Conservation (phyloP, 208 protist genomes). For the Leishmania gerbilli region DNA sequence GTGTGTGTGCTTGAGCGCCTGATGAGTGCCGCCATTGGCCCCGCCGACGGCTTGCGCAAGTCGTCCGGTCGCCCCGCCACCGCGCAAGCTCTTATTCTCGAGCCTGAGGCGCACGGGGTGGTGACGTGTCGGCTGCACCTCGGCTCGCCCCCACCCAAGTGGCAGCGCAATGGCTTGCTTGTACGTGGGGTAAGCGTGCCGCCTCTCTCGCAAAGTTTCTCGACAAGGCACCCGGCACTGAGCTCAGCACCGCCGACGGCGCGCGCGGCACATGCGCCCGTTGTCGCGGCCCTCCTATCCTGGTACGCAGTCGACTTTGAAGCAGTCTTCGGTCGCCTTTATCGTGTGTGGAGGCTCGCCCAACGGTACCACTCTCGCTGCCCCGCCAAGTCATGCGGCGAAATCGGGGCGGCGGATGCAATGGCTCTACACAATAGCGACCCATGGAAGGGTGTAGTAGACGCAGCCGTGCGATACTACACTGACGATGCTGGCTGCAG, state of each 20-base stretch:
- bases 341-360: conserved; percentile 5
- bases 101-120: conserved; percentile 13
- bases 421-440: neutral
- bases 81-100: conserved; percentile 14
- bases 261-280: neutral
- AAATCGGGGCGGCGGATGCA: neutral
- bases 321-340: conserved; percentile 5
- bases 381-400: neutral
- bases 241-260: neutral
- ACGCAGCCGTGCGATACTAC: neutral
- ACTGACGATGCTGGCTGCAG: neutral
- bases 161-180: neutral
- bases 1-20: conserved; percentile 6
- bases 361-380: neutral
- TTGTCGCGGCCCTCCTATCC: conserved; percentile 10
- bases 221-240: neutral
- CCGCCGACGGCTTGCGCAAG: neutral
- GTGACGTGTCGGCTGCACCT: conserved; percentile 22
- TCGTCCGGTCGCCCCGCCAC: neutral
- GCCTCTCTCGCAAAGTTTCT: neutral
- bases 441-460: conserved; percentile 6
- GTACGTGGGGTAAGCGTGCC: neutral
- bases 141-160: neutral
- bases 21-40: neutral
- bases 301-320: conserved; percentile 30